phyloP scores from a whole-genome alignment of 768 basidiomycete genomes.

The Leccinum imitatum region DNA sequence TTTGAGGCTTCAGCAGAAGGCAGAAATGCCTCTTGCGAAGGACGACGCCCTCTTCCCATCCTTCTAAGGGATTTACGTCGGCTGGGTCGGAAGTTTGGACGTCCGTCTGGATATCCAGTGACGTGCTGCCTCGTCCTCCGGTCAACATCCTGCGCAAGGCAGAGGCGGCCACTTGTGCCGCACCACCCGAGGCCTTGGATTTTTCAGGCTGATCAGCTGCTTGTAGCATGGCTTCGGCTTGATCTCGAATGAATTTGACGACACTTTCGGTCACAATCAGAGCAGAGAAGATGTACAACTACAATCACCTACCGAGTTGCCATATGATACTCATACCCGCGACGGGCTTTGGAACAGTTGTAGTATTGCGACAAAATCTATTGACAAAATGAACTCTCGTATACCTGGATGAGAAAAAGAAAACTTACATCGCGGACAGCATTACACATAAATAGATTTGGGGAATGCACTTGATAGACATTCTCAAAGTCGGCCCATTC shows the following conservation, averaged over 20 bases:
- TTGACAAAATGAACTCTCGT: constrained; percentile 12
- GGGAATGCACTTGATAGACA: constrained; percentile 88
- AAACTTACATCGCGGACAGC: constrained; percentile 72
- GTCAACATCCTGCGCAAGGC: constrained; percentile 64
- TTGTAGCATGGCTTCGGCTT: constrained; percentile 51
- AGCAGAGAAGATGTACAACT: constrained; percentile 4
- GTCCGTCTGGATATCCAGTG: constrained; percentile 38
- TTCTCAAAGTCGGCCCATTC: constrained; percentile 86
- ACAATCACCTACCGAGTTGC: constrained; percentile 64
- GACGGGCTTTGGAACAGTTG: constrained; percentile 71
- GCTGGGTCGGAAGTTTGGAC: constrained; percentile 31
- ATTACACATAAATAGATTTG: constrained; percentile 75
- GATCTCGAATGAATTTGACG: constrained; percentile 85
- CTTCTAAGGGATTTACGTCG: constrained; percentile 57
- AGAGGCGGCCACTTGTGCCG: constrained; percentile 66
- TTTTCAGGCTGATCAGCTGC: constrained; percentile 22
- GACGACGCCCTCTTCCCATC: constrained; percentile 72
- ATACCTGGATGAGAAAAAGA: neutral
- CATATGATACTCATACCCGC: constrained; percentile 85
- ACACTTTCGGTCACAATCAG: constrained; percentile 45
- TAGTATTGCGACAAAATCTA: constrained; percentile 90
- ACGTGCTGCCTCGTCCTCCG: constrained; percentile 49
- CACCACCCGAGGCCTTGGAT: constrained; percentile 35
- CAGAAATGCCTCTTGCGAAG: constrained; percentile 74
- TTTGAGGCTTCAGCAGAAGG: constrained; percentile 88